phyloP scores from a whole-genome alignment of 305 asterid genomes.

The Fraxinus paxiana region DNA sequence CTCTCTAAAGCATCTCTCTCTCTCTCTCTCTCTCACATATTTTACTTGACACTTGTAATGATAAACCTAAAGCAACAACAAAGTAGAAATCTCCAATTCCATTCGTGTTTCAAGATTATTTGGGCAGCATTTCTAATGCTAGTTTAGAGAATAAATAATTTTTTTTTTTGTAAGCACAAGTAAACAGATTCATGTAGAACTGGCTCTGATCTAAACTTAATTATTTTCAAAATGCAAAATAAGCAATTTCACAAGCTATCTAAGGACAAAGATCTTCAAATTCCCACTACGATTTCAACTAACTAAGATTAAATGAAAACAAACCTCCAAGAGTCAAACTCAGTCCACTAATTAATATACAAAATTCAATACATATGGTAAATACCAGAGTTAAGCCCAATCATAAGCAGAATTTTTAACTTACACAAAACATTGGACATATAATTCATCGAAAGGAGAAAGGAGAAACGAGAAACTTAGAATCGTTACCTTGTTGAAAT shows the following conservation, averaged over 20 bases:
- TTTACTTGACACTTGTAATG: background rate
- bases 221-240: constrained; percentile 12
- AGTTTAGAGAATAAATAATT: background rate
- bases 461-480: constrained; percentile 18
- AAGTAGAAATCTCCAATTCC: background rate
- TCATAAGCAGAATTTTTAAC: constrained; percentile 6
- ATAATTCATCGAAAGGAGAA: background rate
- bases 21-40: background rate
- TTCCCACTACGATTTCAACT: constrained; percentile 6
- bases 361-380: constrained; percentile 16
- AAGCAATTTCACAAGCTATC: background rate
- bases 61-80: background rate
- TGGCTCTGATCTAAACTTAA: constrained; percentile 16
- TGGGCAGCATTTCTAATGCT: background rate
- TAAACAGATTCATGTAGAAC: constrained; percentile 3
- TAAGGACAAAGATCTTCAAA: constrained; percentile 4
- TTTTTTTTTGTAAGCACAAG: background rate
- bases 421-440: background rate
- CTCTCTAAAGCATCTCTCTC: background rate
- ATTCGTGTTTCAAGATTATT: background rate
- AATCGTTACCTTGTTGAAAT: constrained; percentile 32
- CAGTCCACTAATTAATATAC: constrained; percentile 12
- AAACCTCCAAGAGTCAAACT: constrained; percentile 15
- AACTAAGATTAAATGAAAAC: constrained; percentile 11
- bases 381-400: constrained; percentile 14